These are phyloP conservation scores for Macadamia integrifolia DNA, from an alignment of 164 flowering plant genomes.

Conservation along the genomic window DNA sequence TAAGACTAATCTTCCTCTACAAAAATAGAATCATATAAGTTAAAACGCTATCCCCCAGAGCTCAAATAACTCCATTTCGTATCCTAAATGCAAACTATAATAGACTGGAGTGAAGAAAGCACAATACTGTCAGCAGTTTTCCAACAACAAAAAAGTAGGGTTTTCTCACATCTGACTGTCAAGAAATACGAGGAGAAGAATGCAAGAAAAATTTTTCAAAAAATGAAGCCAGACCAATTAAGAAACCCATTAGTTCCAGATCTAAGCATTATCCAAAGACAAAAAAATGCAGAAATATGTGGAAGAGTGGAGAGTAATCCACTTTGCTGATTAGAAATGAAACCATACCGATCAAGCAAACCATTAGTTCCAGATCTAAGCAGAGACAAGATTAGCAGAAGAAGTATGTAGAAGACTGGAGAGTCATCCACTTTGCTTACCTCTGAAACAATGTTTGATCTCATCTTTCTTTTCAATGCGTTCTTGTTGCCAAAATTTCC, in stretches of 20 bases:
- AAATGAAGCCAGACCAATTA: no score
- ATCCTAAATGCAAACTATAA: no score
- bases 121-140: neutral
- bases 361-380: neutral
- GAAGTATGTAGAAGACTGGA: neutral
- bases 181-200: no score
- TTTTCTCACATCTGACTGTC: neutral
- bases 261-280: no score
- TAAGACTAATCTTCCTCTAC: no score
- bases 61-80: neutral
- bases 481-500: slow-evolving; percentile 6
- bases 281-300: neutral
- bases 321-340: neutral
- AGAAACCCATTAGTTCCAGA: no score
- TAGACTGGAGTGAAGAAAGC: neutral
- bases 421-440: slow-evolving; percentile 18
- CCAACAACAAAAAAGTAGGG: slow-evolving; percentile 1
- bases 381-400: neutral
- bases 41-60: neutral
- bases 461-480: slow-evolving; percentile 26
- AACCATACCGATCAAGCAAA: neutral
- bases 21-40: neutral
- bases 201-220: no score
- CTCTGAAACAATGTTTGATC: slow-evolving; percentile 71
- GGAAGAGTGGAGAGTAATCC: no score